Conservation (phyloP, 1,284 basidiomycete species). For the Phellinidium pouzarii region DNA sequence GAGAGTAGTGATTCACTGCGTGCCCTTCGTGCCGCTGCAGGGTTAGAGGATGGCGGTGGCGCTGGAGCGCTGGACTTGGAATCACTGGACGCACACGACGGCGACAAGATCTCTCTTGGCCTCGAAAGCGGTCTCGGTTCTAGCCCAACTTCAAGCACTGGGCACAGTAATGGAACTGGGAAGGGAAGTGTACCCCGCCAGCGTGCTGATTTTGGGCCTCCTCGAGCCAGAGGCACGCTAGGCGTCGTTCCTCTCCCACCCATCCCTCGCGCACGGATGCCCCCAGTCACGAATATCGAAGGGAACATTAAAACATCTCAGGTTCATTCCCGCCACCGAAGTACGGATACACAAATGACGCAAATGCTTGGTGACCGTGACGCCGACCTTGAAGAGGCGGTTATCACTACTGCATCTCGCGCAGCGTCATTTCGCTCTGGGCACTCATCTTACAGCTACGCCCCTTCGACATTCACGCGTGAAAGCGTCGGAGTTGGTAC, state of each 20-base stretch:
- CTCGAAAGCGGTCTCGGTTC: conserved; percentile 11
- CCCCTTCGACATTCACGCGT: conserved; percentile 26
- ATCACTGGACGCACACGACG: background rate
- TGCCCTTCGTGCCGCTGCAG: conserved; percentile 8
- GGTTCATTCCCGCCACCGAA: conserved; percentile 1
- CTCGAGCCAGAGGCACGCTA: background rate
- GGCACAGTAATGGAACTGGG: conserved; percentile 13
- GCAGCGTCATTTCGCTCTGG: conserved; percentile 23
- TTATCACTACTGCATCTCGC: conserved; percentile 14
- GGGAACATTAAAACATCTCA: background rate
- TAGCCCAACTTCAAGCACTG: conserved; percentile 12
- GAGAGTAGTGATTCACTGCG: conserved; percentile 9
- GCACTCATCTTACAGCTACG: conserved; percentile 30
- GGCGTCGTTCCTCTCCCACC: background rate
- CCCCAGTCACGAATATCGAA: background rate
- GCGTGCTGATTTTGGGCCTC: conserved; percentile 10
- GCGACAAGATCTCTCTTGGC: conserved; percentile 12
- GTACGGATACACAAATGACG: conserved; percentile 10
- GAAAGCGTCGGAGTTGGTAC: conserved; percentile 16
- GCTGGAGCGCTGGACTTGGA: background rate
- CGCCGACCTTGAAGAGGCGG: conserved; percentile 12
- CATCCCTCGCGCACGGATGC: background rate
- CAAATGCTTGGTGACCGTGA: conserved; percentile 9
- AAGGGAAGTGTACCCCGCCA: conserved; percentile 7
- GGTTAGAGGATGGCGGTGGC: background rate